Conservation (phyloP, 2,329 filamentous ascomycete genomes). For the Madurella fahalii region DNA sequence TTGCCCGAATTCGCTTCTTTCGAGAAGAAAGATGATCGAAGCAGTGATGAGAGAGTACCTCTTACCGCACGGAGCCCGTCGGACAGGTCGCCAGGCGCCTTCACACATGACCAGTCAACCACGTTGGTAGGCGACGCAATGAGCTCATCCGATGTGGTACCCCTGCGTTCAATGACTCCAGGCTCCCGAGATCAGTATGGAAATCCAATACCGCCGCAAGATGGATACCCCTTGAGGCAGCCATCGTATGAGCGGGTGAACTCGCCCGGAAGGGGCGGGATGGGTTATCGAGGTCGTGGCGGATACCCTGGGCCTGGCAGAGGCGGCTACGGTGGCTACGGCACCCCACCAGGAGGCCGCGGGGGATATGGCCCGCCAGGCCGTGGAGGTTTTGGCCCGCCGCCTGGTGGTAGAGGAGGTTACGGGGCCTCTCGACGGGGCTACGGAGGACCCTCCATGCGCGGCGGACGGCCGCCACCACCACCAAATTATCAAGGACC, state of each 20-base stretch:
- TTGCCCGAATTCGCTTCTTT: slow-evolving; percentile 59
- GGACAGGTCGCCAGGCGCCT: slow-evolving; percentile 49
- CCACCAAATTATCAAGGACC: slow-evolving; percentile 42
- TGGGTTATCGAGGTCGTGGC: slow-evolving; percentile 49
- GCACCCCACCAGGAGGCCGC: slow-evolving; percentile 35
- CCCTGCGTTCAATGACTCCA: slow-evolving; percentile 34
- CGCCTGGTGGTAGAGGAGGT: slow-evolving; percentile 41
- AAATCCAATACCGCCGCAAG: slow-evolving; percentile 47
- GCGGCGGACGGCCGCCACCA: slow-evolving; percentile 40
- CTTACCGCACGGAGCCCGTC: slow-evolving; percentile 63
- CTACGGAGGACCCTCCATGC: slow-evolving; percentile 33
- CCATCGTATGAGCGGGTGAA: slow-evolving; percentile 47
- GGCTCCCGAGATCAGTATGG: slow-evolving; percentile 58
- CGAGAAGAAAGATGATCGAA: slow-evolving; percentile 59
- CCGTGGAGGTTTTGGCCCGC: slow-evolving; percentile 39
- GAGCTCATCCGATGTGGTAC: slow-evolving; percentile 33
- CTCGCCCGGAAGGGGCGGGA: slow-evolving; percentile 50
- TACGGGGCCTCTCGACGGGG: slow-evolving; percentile 43
- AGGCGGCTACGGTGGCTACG: slow-evolving; percentile 38
- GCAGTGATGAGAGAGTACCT: slow-evolving; percentile 67
- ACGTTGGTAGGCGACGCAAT: slow-evolving; percentile 34
- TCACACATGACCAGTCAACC: slow-evolving; percentile 36
- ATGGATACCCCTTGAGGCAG: slow-evolving; percentile 45
- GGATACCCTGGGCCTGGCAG: slow-evolving; percentile 41
- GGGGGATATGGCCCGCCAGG: slow-evolving; percentile 32